Evolutionary conservation across 306 rosid genomes (phyloP).

Genomic region (Acacia acuminata): DNA sequence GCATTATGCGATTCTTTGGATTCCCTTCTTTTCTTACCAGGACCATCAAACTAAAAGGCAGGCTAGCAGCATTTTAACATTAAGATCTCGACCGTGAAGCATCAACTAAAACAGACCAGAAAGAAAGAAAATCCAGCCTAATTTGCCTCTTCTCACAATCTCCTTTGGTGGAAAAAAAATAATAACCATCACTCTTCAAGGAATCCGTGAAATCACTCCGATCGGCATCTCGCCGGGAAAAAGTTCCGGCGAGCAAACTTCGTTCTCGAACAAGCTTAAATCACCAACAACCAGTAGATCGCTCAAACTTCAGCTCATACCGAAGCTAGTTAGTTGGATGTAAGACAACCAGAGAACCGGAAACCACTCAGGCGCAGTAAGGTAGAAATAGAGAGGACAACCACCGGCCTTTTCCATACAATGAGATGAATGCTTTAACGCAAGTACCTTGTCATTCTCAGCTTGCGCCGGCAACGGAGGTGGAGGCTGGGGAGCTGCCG

Average conservation of each 20-base stretch:
- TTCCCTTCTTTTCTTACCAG: conserved; percentile 16
- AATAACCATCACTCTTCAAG: background rate
- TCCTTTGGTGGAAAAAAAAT: background rate
- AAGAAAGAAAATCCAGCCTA: background rate
- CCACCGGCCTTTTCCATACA: conserved; percentile 10
- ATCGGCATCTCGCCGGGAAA: conserved; percentile 27
- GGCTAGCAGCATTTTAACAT: conserved; percentile 7
- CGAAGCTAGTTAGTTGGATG: conserved; percentile 38
- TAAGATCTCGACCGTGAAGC: conserved; percentile 28
- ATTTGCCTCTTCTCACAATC: background rate
- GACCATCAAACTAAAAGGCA: conserved; percentile 10
- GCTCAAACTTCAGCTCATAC: conserved; percentile 34
- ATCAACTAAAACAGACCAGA: conserved; percentile 6
- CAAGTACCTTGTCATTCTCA: conserved; percentile 57
- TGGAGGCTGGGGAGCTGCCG: conserved; percentile 32
- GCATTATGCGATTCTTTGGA: conserved; percentile 33
- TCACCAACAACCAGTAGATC: conserved; percentile 48
- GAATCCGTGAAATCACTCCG: conserved; percentile 28
- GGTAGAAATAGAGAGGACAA: background rate
- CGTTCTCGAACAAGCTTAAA: conserved; percentile 25
- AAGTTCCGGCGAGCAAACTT: conserved; percentile 30
- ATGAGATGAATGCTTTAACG: conserved; percentile 14
- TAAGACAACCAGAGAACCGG: conserved; percentile 40
- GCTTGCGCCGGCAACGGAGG: conserved; percentile 37
- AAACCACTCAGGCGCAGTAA: background rate